phyloP scores from a whole-genome alignment of 805 yeast species.

The Myxozyma geophila region DNA sequence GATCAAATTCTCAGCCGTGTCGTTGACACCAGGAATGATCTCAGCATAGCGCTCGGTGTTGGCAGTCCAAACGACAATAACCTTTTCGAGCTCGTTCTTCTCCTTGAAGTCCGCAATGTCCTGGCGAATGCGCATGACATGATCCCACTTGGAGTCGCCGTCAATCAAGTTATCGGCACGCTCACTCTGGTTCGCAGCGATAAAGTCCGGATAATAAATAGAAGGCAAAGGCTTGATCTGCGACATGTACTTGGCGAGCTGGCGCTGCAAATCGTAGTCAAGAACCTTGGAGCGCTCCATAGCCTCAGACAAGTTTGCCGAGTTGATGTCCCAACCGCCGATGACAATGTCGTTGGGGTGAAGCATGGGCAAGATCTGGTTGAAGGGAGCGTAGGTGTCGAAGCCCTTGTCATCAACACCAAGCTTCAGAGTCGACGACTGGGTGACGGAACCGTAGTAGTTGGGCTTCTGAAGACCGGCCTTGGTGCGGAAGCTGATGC shows the following conservation, averaged over 20 bases:
- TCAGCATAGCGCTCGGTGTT: conserved; percentile 94
- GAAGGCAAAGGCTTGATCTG: conserved; percentile 75
- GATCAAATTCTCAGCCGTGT: conserved; percentile 79
- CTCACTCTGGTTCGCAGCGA: conserved; percentile 90
- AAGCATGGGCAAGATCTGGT: conserved; percentile 82
- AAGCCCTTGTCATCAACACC: conserved; percentile 83
- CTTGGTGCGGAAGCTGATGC: conserved; percentile 78
- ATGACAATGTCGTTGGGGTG: conserved; percentile 88
- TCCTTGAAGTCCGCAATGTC: conserved; percentile 80
- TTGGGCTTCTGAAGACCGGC: conserved; percentile 76
- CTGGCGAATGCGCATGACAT: conserved; percentile 81
- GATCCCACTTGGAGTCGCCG: conserved; percentile 79
- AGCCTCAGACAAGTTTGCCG: conserved; percentile 70
- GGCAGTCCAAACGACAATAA: conserved; percentile 94
- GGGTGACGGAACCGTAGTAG: conserved; percentile 94
- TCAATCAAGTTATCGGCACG: conserved; percentile 88
- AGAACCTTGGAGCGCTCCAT: conserved; percentile 85
- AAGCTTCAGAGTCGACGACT: conserved; percentile 83
- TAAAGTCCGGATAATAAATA: conserved; percentile 92
- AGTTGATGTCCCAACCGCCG: conserved; percentile 94
- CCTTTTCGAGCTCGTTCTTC: conserved; percentile 76
- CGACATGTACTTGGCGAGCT: conserved; percentile 68
- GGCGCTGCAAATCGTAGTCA: conserved; percentile 80
- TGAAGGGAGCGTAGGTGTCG: conserved; percentile 92
- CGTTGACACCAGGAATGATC: conserved; percentile 77